phyloP scores from a whole-genome alignment of 2,329 filamentous ascomycete genomes.

The Stachybotrys chlorohalonatus region DNA sequence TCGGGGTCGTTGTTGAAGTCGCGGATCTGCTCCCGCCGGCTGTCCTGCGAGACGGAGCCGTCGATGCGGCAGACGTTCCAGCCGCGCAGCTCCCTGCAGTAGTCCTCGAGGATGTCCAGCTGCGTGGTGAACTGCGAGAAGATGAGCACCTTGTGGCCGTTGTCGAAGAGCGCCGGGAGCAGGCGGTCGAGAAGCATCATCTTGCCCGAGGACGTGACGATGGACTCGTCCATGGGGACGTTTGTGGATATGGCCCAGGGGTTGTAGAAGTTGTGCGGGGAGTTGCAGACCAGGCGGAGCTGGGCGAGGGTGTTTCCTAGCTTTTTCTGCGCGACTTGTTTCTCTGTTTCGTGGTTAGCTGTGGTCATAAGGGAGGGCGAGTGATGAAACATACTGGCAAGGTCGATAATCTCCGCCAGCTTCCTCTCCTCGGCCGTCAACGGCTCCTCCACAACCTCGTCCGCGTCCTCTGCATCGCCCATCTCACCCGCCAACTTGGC shows the following conservation, averaged over 20 bases:
- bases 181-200: conserved; percentile 90
- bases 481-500: conserved; percentile 61
- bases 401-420: conserved; percentile 57
- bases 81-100: conserved; percentile 62
- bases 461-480: conserved; percentile 28
- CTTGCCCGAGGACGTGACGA: conserved; percentile 85
- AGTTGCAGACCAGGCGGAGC: conserved; percentile 84
- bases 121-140: conserved; percentile 97
- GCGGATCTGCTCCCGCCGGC: conserved; percentile 61
- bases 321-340: conserved; percentile 84
- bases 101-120: conserved; percentile 82
- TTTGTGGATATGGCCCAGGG: conserved; percentile 62
- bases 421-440: conserved; percentile 52
- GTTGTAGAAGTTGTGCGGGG: conserved; percentile 93
- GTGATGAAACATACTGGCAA: conserved; percentile 52
- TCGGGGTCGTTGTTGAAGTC: conserved; percentile 59
- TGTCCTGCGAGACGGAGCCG: conserved; percentile 69
- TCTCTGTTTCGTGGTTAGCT: conserved; percentile 40
- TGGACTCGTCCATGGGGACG: conserved; percentile 61
- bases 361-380: background rate
- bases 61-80: conserved; percentile 90
- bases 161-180: conserved; percentile 62
- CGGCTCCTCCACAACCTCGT: conserved; percentile 13
- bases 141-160: conserved; percentile 83
- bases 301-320: conserved; percentile 91